These are phyloP conservation scores for Diaporthe capsici DNA, from an alignment of 2,329 filamentous ascomycete genomes.

Conservation along the genomic window DNA sequence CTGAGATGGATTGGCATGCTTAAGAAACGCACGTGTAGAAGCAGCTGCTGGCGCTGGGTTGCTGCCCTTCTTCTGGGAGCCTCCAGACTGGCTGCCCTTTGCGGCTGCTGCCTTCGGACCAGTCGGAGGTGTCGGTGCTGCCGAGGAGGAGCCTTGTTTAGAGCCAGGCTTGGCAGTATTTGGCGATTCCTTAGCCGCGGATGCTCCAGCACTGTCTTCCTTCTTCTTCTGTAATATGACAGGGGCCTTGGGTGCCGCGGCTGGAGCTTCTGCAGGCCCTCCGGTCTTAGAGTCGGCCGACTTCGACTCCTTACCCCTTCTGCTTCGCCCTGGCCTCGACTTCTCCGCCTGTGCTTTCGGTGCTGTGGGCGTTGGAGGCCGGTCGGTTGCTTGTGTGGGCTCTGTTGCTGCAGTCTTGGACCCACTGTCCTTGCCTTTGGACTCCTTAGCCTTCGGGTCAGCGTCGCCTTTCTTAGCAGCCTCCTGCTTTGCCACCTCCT, in stretches of 20 bases:
- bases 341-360: conserved; percentile 47
- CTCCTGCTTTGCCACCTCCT: conserved; percentile 63
- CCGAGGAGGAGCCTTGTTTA: conserved; percentile 45
- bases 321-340: conserved; percentile 44
- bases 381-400: conserved; percentile 36
- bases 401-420: conserved; percentile 43
- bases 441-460: conserved; percentile 59
- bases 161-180: conserved; percentile 41
- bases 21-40: conserved; percentile 80
- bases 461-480: conserved; percentile 60
- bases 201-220: conserved; percentile 45
- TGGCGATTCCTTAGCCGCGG: conserved; percentile 46
- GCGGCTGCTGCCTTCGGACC: conserved; percentile 46
- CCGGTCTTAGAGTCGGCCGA: conserved; percentile 46
- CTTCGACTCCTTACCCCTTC: conserved; percentile 42
- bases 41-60: conserved; percentile 55
- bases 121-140: conserved; percentile 44
- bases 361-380: conserved; percentile 46
- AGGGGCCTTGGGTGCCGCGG: conserved; percentile 50
- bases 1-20: conserved; percentile 89
- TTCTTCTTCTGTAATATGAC: conserved; percentile 57
- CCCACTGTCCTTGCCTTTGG: conserved; percentile 44
- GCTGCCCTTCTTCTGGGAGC: conserved; percentile 50
- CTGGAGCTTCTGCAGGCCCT: conserved; percentile 45
- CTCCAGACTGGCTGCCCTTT: conserved; percentile 40